Base-by-base conservation (phyloP, 2,329 filamentous ascomycete genomes). In the Colletotrichum chlorophyti region DNA sequence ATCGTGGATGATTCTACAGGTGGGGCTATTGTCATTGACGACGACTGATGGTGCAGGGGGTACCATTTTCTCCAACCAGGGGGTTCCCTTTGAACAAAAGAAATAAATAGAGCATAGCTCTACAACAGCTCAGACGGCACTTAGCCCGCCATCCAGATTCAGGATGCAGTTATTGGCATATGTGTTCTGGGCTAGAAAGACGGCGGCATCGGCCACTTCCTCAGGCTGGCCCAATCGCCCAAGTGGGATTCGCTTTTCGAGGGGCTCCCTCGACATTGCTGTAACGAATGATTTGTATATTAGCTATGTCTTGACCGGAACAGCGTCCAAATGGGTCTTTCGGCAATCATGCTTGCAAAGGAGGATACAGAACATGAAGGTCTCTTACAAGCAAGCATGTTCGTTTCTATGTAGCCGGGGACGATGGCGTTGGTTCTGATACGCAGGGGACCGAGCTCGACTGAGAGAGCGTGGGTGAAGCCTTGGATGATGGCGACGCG, bases 131-230 rank as follows among this genome's bases (percentile, higher is more conserved):
- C 70, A 90, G 65, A 73, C 74, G 47, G 90, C 90, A 71, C 90
- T 93, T 64, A 96, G 72, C 2, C 93, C 93, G 14, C 93, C 93
- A 72, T 96, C 93, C 24, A 97, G 79, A 71, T 93, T 95, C 48
- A 97, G 79, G 47, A 93, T 82, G 71, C 91, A 95, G 64, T 96
- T 96, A 71, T 94, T 94, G 53, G 91, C 90, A 74, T 94, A 97
- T 62, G 84, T 77, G 72, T 95, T 96, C 42, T 82, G 81, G 26
- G 85, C 89, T 14, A 96, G 80, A 71, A 96, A 96, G 24, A 89
- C 69, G 42, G 89, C 91, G 52, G 92, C 91, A 68, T 93, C 87
- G n/a, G 92, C 91, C 27, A 96, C 84, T 71, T 96, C 92, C 23
- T 84, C 79, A 7, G 83, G 78, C 29, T 77, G 75, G 14, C 91